Base-by-base conservation (phyloP, 768 basidiomycete species). In the Hericium rajendrae region DNA sequence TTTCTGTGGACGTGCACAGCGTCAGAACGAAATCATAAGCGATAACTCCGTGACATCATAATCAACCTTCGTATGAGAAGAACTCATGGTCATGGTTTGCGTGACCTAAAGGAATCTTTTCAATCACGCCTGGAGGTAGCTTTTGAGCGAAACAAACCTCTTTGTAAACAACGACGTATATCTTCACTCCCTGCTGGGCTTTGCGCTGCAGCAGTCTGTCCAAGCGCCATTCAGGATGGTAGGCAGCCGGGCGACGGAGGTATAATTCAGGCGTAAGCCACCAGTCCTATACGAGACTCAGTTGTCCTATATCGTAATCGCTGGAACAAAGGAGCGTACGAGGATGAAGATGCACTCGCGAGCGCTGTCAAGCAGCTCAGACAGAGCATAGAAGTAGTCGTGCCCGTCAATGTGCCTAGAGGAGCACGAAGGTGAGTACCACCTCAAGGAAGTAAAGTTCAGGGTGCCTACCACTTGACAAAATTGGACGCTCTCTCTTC, bases 181-280 rank as follows among this genome's bases (percentile, higher is more conserved):
- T 73, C 70, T 86, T 91, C 57, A 98, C 97, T 20, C 95, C 97
- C 65, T 95, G 74, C 66, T 91, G 77, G 0, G 97, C 97, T 72
- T 97, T 97, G 54, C 86, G 81, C 70, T 88, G 75, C 52, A 98
- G 76, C 12, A 98, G 67, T 38, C 83, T 74, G 68, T 99, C 97
- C 26, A 99, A 78, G 24, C 97, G 80, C 83, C 86, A 99, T 70
- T 97, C 85, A 6, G 86, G 85, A 67, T 91, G 78, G 63, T 83
- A 72, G 0, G 91, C 89, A 6, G 94, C 86, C 1, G 95, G 97
- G 11, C 97, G 88, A 54, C 95, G 86, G 39, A 98, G 85, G 72
- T 92, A 97, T 3, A 98, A 73, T 68, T 98, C 95, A 1, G 95
- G 95, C 0, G 90, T 89, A 59, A 98, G 80, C 94, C 94, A 94